Evolutionary conservation across 805 yeast species (phyloP).

Genomic region (Lipomyces orientalis): DNA sequence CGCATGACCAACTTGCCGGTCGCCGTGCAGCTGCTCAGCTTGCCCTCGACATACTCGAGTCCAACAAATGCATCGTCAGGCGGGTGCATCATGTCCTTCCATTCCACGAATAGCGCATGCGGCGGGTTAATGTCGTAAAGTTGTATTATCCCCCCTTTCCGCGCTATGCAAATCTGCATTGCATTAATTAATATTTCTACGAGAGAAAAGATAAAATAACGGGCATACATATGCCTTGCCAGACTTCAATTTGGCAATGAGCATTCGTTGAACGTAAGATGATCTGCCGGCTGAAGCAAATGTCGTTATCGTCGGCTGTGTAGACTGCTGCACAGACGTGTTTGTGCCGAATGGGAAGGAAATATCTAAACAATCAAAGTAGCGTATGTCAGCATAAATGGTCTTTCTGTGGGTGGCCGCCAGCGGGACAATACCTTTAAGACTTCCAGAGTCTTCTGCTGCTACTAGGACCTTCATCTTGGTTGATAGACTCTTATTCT

Average conservation of each 20-base stretch:
- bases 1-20: slow-evolving; percentile 44
- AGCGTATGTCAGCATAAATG: not conserved
- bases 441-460: slow-evolving; percentile 58
- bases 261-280: slow-evolving; percentile 34
- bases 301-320: slow-evolving; percentile 64
- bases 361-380: slow-evolving; percentile 50
- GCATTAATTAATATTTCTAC: not conserved
- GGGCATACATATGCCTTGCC: slow-evolving; percentile 49
- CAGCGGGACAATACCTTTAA: slow-evolving; percentile 45
- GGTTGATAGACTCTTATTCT: not conserved
- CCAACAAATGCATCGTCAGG: slow-evolving; percentile 36
- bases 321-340: slow-evolving; percentile 71
- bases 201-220: slow-evolving; percentile 12
- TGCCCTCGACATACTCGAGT: slow-evolving; percentile 31
- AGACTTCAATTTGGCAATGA: slow-evolving; percentile 15
- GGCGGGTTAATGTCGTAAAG: slow-evolving; percentile 37
- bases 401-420: not conserved
- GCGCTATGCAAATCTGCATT: slow-evolving; percentile 37
- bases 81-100: slow-evolving; percentile 20
- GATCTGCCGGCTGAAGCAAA: slow-evolving; percentile 49
- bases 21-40: slow-evolving; percentile 44
- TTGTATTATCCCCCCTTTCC: slow-evolving; percentile 40
- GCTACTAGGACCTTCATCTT: slow-evolving; percentile 58
- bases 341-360: slow-evolving; percentile 73
- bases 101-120: slow-evolving; percentile 31